phyloP scores from a whole-genome alignment of 768 basidiomycete species.

The Auriscalpium microsporum region DNA sequence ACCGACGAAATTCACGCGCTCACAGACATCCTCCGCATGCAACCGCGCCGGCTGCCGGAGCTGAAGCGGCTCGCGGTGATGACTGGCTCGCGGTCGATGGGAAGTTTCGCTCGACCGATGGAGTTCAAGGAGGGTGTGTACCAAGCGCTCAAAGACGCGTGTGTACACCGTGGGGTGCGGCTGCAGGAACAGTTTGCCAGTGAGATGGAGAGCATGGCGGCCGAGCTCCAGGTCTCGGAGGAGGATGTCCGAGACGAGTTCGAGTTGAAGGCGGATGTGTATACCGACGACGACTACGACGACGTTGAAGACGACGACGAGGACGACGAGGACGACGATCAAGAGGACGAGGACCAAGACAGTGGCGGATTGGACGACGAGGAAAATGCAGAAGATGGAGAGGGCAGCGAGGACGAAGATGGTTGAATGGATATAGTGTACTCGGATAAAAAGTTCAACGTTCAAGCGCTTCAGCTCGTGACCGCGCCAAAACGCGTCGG shows the following conservation, averaged over 20 bases:
- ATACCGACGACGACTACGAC: not conserved
- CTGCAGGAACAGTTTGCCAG: not conserved
- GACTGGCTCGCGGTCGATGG: not conserved
- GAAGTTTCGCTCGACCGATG: not conserved
- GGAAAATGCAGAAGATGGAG: not conserved
- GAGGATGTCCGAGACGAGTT: not conserved
- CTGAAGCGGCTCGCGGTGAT: not conserved
- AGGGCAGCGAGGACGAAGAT: not conserved
- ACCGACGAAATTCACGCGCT: not conserved
- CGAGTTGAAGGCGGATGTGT: not conserved
- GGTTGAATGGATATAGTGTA: no score
- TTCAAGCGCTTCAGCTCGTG: no score
- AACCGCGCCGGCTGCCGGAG: not conserved
- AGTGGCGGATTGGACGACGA: no score
- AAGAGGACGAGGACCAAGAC: not conserved
- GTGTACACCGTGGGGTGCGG: not conserved
- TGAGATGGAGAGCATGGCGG: not conserved
- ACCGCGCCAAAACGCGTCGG: no score
- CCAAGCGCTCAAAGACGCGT: not conserved
- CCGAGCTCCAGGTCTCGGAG: not conserved
- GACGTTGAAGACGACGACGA: not conserved
- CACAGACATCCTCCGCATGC: not conserved
- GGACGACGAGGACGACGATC: not conserved
- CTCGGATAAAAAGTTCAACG: no score
- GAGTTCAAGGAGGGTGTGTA: not conserved